Evolutionary conservation across 148 eudicot genomes (phyloP).

Genomic region (Rhododendron kiyosumense): DNA sequence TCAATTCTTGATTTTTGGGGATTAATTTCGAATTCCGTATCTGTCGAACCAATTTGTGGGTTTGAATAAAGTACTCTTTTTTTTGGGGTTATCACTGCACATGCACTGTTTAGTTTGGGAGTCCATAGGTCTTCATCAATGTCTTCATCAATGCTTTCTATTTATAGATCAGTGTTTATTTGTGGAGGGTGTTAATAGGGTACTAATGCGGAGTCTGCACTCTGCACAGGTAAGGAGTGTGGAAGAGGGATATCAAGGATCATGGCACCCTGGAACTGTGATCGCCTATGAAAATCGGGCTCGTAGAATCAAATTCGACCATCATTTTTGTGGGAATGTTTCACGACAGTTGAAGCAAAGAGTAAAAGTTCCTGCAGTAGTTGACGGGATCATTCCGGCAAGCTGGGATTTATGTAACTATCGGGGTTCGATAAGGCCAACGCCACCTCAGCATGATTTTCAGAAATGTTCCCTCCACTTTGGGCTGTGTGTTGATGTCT

Average conservation of each 20-base stretch:
- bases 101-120: background rate
- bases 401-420: slow-evolving; percentile 4
- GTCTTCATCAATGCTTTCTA: background rate
- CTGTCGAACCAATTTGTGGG: background rate
- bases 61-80: background rate
- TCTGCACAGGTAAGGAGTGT: slow-evolving; percentile 66
- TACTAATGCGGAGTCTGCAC: background rate
- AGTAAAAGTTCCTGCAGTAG: slow-evolving; percentile 33
- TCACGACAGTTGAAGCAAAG: slow-evolving; percentile 24
- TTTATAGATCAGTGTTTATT: slow-evolving; percentile 3
- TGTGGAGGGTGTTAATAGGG: slow-evolving; percentile 5
- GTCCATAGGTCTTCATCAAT: background rate
- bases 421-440: slow-evolving; percentile 61
- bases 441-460: slow-evolving; percentile 22
- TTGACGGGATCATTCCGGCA: slow-evolving; percentile 30
- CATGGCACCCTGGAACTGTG: slow-evolving; percentile 76
- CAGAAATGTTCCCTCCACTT: slow-evolving; percentile 29
- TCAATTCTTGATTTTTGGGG: background rate
- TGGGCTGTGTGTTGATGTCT: slow-evolving; percentile 77
- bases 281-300: slow-evolving; percentile 16
- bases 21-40: background rate
- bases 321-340: slow-evolving; percentile 37
- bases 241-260: slow-evolving; percentile 76
- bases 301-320: slow-evolving; percentile 44
- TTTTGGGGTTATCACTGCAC: background rate